Evolutionary conservation across 805 yeast species (phyloP).

Genomic region (Wickerhamiella lipophila): DNA sequence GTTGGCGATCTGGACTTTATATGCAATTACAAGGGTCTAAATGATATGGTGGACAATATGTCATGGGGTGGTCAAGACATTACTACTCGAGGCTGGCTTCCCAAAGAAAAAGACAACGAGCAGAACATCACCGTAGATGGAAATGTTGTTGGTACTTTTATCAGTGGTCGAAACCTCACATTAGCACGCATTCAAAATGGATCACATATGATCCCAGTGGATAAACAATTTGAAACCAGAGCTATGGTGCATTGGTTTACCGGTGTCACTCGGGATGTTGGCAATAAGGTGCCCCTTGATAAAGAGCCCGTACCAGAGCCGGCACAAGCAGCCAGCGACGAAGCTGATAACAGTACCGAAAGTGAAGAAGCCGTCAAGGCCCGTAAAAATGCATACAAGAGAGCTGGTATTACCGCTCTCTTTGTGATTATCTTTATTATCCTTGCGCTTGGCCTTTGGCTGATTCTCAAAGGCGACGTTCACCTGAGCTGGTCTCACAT

Average conservation of each 20-base stretch:
- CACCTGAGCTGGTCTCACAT: slow-evolving; percentile 10
- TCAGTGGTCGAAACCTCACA: slow-evolving; percentile 59
- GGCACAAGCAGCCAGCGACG: not conserved
- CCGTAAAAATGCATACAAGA: slow-evolving; percentile 28
- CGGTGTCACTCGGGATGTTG: slow-evolving; percentile 17
- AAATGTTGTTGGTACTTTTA: slow-evolving; percentile 33
- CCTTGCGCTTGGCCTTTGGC: slow-evolving; percentile 18
- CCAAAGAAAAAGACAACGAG: slow-evolving; percentile 23
- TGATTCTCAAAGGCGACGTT: slow-evolving; percentile 16
- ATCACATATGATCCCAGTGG: slow-evolving; percentile 91
- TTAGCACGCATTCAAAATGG: slow-evolving; percentile 61
- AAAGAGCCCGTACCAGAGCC: not conserved
- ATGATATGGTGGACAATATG: slow-evolving; percentile 47
- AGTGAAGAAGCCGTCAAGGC: slow-evolving; percentile 25
- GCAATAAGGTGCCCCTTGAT: slow-evolving; percentile 3
- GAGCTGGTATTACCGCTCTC: slow-evolving; percentile 31
- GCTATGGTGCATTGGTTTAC: slow-evolving; percentile 47
- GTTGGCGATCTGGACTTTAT: slow-evolving; percentile 83
- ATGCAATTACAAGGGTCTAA: slow-evolving; percentile 72
- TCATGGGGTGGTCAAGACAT: slow-evolving; percentile 34
- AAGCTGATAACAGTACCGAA: slow-evolving; percentile 17
- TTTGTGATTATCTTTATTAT: slow-evolving; percentile 25
- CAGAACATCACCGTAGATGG: slow-evolving; percentile 25
- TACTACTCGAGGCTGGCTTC: not conserved
- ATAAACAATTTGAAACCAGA: slow-evolving; percentile 54